Evolutionary conservation across 2,329 filamentous ascomycete genomes (phyloP).

Genomic region (Xylaria digitata): DNA sequence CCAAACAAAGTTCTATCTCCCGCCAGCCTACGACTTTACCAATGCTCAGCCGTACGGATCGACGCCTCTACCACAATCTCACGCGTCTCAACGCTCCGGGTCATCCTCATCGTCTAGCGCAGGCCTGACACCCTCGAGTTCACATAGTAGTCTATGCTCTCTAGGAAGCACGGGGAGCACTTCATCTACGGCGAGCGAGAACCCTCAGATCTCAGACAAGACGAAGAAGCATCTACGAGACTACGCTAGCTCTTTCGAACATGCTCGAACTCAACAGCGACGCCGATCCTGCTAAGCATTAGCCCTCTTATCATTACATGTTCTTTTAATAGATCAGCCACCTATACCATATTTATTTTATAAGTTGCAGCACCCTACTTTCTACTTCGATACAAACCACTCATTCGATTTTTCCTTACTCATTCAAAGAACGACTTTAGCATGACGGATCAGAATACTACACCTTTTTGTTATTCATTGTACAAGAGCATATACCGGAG

Average conservation of each 20-base stretch:
- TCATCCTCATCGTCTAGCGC: constrained; percentile 53
- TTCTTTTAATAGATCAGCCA: constrained; percentile 36
- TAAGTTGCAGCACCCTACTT: constrained; percentile 45
- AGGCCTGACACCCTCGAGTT: constrained; percentile 76
- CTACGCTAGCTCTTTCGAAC: constrained; percentile 91
- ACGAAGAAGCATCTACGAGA: constrained; percentile 82
- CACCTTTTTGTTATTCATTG: constrained; percentile 52
- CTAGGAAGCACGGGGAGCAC: constrained; percentile 75
- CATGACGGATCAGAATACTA: constrained; percentile 44
- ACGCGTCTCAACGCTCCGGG: constrained; percentile 52
- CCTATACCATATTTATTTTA: constrained; percentile 39
- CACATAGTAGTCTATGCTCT: constrained; percentile 85
- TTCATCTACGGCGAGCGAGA: constrained; percentile 64
- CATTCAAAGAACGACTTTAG: constrained; percentile 44
- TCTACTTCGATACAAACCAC: constrained; percentile 42
- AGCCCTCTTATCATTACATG: constrained; percentile 19
- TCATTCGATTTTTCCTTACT: constrained; percentile 45
- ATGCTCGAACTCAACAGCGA: constrained; percentile 70
- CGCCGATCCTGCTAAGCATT: constrained; percentile 64
- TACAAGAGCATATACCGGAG: constrained; percentile 64
- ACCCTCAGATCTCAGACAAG: constrained; percentile 75
- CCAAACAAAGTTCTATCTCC: constrained; percentile 71
- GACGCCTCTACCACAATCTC: constrained; percentile 59
- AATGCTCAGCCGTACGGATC: constrained; percentile 68
- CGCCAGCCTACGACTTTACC: constrained; percentile 80